Base-by-base conservation (phyloP, 2,329 filamentous ascomycete species). In the Aspergillus flavus region DNA sequence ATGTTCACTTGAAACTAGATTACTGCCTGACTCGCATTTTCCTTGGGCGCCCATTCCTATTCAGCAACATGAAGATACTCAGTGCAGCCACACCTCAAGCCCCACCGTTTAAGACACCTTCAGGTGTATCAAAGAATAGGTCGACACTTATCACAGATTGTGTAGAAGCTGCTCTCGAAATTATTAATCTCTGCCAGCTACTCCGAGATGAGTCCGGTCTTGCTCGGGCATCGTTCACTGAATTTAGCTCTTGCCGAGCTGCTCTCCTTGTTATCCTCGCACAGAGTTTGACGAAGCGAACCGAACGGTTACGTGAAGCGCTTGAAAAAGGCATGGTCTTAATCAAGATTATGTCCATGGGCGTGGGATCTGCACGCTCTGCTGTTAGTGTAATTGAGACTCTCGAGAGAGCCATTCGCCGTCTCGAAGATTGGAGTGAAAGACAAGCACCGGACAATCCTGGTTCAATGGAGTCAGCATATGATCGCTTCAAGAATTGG, bases 201-300 rank as follows among this genome's bases (percentile, higher is more conserved):
- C 78, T 86, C 5, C 80, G 81, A 45, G 80, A 81, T 52, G 82
- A 80, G n/a, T 80, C 82, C 16, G 84, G 84, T 19, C 82, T 86
- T 58, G 84, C 84, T 6, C 80, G 83, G 34, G 83, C 84, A 3
- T 85, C 83, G 0, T 86, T 86, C 67, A 85, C 83, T 4, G 84
- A 86, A 65, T 86, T 85, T 68, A 85, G 82, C 69, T 83, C 84
- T 3, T 85, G 83, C 57, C 83, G 84, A 48, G 84, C 83, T 11
- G 84, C 84, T 10, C 74, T 86, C 6, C 76, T 86, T 3, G 84
- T 86, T 32, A 78, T 80, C 19, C 65, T 80, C 7, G 78, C 78
- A 0, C 78, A 79, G 52, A 77, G 75, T 21, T 64, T 80, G 21
- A 78, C 76, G 3, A 78, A 79, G 55, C 75, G 77, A 16, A 79